phyloP scores from a whole-genome alignment of 1,284 basidiomycete genomes.

The Stygiomarasmius scandens region DNA sequence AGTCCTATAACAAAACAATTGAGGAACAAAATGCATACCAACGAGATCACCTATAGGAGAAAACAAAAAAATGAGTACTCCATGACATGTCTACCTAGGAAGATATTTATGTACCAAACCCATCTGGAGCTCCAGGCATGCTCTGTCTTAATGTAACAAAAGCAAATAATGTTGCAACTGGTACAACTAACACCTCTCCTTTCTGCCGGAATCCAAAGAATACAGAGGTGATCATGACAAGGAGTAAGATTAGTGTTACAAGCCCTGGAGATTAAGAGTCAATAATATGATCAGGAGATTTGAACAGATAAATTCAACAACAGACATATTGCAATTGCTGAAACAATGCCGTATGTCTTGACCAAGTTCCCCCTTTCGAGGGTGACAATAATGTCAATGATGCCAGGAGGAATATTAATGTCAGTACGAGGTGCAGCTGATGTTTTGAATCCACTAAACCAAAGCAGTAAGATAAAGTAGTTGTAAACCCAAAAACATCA shows the following conservation, averaged over 20 bases:
- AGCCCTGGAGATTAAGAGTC: not conserved
- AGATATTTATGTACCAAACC: too few relatives aligned
- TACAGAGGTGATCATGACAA: conserved; percentile 1
- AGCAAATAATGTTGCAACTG: too few relatives aligned
- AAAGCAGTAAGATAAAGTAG: not conserved
- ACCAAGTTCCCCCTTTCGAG: conserved; percentile 1
- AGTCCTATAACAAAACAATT: too few relatives aligned
- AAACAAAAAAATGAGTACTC: too few relatives aligned
- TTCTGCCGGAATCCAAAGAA: conserved; percentile 2
- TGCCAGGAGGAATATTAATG: not conserved
- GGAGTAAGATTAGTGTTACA: conserved; percentile 1
- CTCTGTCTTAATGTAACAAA: too few relatives aligned
- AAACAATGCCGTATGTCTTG: not conserved
- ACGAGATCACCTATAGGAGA: too few relatives aligned
- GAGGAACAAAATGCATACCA: too few relatives aligned
- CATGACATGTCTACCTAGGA: too few relatives aligned
- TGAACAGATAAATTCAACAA: not conserved
- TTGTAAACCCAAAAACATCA: not conserved
- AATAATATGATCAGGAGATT: too few relatives aligned
- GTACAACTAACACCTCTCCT: too few relatives aligned
- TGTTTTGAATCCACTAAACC: not conserved
- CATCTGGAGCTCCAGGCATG: too few relatives aligned
- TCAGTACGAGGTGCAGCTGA: not conserved
- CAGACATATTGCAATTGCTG: not conserved
- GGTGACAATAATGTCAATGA: conserved; percentile 1